Evolutionary conservation across 192 early-diverging fungal genomes (phyloP), one percentile per base, ranked within the genome.

Genomic region (Thamnidium elegans): DNA sequence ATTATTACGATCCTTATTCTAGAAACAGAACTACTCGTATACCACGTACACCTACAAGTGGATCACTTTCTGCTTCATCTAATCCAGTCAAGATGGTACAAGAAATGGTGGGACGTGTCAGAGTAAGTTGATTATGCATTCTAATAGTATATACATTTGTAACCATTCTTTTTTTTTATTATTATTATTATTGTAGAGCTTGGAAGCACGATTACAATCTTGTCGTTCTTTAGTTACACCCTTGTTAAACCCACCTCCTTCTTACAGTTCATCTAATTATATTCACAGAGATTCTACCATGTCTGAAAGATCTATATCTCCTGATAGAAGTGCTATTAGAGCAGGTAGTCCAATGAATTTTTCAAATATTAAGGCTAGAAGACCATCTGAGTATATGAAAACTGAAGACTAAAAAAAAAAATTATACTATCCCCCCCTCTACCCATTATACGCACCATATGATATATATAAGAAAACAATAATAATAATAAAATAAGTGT

Each of bases 171-270:
- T 9, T 13, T 45, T 4, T 13, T 13, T 13, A n/a, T n/a, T n/a
- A n/a, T 15, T 15, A 9, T 45, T 45, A 4, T 45, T 45, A 1
- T 45, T 13, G 26, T 55, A 86, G 83, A 80, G 84, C 45, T 67
- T 92, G 61, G 90, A 92, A 72, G 77, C 87, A 8, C 84, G 90
- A 31, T 71, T 92, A 39, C 83, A 84, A 4, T 88, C 88, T 19
- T 88, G 87, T 43, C 88, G 90, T 13, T 87, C 83, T 15, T 78
- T 90, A 54, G 89, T 92, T 50, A 87, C 89, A 3, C 89, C 90
- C 32, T 52, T 92, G 44, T 63, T 91, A 32, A 82, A 81, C 13
- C 80, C 84, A 34, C 82, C 84, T 34, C 71, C 71, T 48, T 72
- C 71, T 4, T 72, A 72, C n/a, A 72, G 71, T 23, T 66, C 71